Base-by-base conservation (phyloP, 2,329 filamentous ascomycete genomes). In the Podosphaera fusca region DNA sequence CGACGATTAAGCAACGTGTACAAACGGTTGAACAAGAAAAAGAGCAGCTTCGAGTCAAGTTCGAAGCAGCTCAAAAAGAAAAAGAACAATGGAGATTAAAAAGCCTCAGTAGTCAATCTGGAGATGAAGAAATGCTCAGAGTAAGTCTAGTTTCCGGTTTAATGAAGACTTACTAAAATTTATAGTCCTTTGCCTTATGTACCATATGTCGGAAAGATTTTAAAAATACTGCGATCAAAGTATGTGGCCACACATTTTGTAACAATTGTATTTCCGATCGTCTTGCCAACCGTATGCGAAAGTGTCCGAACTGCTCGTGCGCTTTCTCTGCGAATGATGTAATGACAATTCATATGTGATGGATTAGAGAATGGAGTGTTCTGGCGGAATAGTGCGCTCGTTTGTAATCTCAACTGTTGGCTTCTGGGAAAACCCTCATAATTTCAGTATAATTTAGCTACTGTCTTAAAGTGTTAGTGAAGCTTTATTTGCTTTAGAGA, bases 201-300 rank as follows among this genome's bases (percentile, higher is more conserved):
- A 87, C 87, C 9, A 86, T 96, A 55, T 98, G 94, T 72, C 86
- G 87, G 63, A 84, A 81, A 65, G 87, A 90, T 63, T 89, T 95
- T 73, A 96, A 96, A 70, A 87, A 96, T 67, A 94, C 89, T 0
- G 84, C 84, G 8, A 78, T 98, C 68, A 94, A 92, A 71, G 88
- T 86, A 0, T 98, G 92, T 69, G 92, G 92, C 1, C 92, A 98
- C 69, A 79, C 94, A 54, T 95, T 96, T 70, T 98, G 92, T 76
- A 82, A 83, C 66, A 77, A 81, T 53, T 98, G 92, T 67, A 85
- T 96, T 31, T 87, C 95, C 61, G 85, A 94, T 65, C 82, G 92
- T 58, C 81, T 95, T 60, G 81, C 80, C 51, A 94, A 92, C 66
- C 85, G 92, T 40, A 89, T 90, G 72, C 80, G 92, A 63, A 96